Evolutionary conservation across 2,329 filamentous ascomycete species (phyloP).

Genomic region (Colletotrichum sp.): DNA sequence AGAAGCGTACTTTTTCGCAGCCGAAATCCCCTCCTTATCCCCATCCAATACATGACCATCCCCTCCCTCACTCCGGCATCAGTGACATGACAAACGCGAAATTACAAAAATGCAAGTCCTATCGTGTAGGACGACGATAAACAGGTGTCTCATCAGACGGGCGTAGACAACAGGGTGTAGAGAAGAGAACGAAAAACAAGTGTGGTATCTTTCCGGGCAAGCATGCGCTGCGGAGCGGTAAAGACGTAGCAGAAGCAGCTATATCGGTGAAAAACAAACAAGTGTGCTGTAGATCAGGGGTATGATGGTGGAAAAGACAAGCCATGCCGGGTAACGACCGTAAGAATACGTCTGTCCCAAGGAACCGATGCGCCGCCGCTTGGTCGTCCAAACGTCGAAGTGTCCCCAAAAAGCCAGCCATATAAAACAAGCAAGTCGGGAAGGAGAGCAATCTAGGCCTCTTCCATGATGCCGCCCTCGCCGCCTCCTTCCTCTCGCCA

Average conservation of each 20-base stretch:
- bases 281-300: constrained; percentile 14
- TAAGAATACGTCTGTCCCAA: constrained; percentile 3
- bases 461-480: constrained; percentile 67
- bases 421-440: constrained; percentile 11
- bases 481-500: constrained; percentile 90
- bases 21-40: not conserved
- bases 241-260: constrained; percentile 14
- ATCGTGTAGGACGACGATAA: not conserved
- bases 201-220: constrained; percentile 22
- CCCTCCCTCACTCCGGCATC: constrained; percentile 9
- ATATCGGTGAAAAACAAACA: constrained; percentile 8
- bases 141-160: not conserved
- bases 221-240: constrained; percentile 18
- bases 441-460: constrained; percentile 46
- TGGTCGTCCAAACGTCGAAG: not conserved
- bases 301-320: constrained; percentile 13
- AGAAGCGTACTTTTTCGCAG: not conserved
- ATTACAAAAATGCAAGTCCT: constrained; percentile 1
- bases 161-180: not conserved
- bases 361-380: constrained; percentile 15
- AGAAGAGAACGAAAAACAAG: constrained; percentile 9
- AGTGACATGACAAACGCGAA: constrained; percentile 12
- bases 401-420: not conserved
- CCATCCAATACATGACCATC: constrained; percentile 5
- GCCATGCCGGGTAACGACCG: constrained; percentile 11